These are phyloP conservation scores for Termitomyces sp. DNA, from an alignment of 768 basidiomycete species.

Conservation along the genomic window DNA sequence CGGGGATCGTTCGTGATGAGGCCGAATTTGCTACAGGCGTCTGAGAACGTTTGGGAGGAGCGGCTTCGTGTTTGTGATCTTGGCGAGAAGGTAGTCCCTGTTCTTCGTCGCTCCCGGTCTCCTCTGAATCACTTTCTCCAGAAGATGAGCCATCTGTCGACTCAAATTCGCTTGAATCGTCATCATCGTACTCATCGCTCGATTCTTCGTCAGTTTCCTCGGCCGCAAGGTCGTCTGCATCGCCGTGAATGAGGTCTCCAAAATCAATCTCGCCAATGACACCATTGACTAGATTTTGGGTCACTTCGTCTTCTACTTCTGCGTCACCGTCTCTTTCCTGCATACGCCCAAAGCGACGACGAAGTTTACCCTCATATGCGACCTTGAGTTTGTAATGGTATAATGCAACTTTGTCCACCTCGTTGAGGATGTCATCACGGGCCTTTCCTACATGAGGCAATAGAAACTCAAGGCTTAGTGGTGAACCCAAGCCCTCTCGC, in stretches of 20 bases:
- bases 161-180: constrained; percentile 25
- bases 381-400: constrained; percentile 97
- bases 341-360: constrained; percentile 74
- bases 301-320: constrained; percentile 81
- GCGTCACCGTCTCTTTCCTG: constrained; percentile 42
- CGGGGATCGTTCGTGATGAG: not conserved
- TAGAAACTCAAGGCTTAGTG: constrained; percentile 83
- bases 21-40: constrained; percentile 6
- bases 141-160: constrained; percentile 20
- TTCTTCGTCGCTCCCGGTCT: constrained; percentile 30
- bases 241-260: constrained; percentile 72
- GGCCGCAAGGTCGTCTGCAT: constrained; percentile 78
- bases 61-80: constrained; percentile 5
- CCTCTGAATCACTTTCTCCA: constrained; percentile 14
- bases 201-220: constrained; percentile 56
- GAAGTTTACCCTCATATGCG: constrained; percentile 86
- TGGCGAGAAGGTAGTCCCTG: constrained; percentile 5
- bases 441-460: constrained; percentile 81
- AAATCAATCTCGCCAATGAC: constrained; percentile 82
- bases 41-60: constrained; percentile 12
- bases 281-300: constrained; percentile 73
- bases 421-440: constrained; percentile 71
- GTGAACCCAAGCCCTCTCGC: constrained; percentile 79
- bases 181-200: constrained; percentile 30
- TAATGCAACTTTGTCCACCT: constrained; percentile 84